phyloP scores from a whole-genome alignment of 2,329 filamentous ascomycete genomes.

The Dryadomyces quercivorus region DNA sequence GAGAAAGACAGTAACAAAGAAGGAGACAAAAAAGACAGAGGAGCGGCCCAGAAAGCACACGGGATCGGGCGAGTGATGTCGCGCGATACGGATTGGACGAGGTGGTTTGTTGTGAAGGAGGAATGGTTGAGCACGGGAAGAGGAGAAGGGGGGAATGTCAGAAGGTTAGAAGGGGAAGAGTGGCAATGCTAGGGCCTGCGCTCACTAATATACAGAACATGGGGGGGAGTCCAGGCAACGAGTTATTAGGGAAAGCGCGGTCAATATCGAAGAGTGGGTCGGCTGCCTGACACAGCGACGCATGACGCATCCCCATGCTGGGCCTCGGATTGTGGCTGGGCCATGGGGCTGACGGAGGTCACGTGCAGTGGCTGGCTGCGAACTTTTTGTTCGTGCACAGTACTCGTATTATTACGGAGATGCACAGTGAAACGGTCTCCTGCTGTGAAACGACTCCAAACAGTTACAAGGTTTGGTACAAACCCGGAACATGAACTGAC shows the following conservation, averaged over 20 bases:
- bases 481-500: too few species aligned
- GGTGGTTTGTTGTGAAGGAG: slow-evolving; percentile 1
- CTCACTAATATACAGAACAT: not conserved
- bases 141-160: slow-evolving; percentile 1
- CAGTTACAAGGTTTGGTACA: too few species aligned
- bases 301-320: not conserved
- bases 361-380: too few species aligned
- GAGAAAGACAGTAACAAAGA: not conserved
- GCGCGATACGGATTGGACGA: slow-evolving; percentile 2
- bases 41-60: not conserved
- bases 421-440: too few species aligned
- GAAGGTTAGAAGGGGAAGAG: not conserved
- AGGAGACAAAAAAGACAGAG: slow-evolving; percentile 1
- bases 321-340: too few species aligned
- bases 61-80: slow-evolving; percentile 3
- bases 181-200: not conserved
- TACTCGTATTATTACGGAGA: too few species aligned
- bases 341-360: too few species aligned
- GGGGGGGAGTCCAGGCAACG: not conserved
- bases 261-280: not conserved
- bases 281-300: not conserved
- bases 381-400: too few species aligned
- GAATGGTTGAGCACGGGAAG: not conserved
- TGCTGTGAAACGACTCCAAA: too few species aligned
- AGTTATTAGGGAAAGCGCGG: not conserved